Base-by-base conservation (phyloP, 1,139 yeast species). In the Blastobotrys aristatus region DNA sequence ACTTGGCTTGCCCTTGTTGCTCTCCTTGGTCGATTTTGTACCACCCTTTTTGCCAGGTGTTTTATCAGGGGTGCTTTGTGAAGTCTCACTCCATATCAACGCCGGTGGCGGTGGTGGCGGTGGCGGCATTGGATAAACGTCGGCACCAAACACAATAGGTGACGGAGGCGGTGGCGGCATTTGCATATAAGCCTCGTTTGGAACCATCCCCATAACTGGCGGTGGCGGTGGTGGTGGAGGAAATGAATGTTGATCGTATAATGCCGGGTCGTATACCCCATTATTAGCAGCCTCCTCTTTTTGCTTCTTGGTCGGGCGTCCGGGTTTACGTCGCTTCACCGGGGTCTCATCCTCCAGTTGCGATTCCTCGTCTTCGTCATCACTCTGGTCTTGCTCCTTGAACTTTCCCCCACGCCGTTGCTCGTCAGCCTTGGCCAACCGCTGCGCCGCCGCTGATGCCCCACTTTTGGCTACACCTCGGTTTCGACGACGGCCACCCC, bases 391-490 rank as follows among this genome's bases (percentile, higher is more conserved):
- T 13, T 13, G 11, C 17, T 36, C 29, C 27, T 24, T 24, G 5
- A 10, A 5, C 4, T 18, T 20, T 21, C 17, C 17, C n/a, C 20
- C 36, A n/a, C 35, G 21, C 35, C 42, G 24, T n/a, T 16, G 11
- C 13, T 44, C 20, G 18, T 45, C 48, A 18, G 48, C 48, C 26
- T 34, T n/a, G 16, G 21, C 43, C 40, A 43, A 24, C 13, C 46
- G 41, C n/a, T 20, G 3, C 4, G 16, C 37, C 1, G 47, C 42
- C 2, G 46, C 46, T 5, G 21, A 4, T 7, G 18, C 32, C n/a
- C 40, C 40, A 30, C 16, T 5, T 6, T 6, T 13, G 13, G 8
- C 21, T 8, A 26, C 20, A 16, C 30, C 30, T 22, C 33, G 21
- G n/a, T 7, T 24, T 30, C 43, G 14, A 11, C 37, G 30, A 2